Percentiles rank a stretch among this genome's conserved stretches.
Evolutionary conservation across 2,329 filamentous ascomycete species (phyloP).

Genomic region (Aspergillus udagawae): DNA sequence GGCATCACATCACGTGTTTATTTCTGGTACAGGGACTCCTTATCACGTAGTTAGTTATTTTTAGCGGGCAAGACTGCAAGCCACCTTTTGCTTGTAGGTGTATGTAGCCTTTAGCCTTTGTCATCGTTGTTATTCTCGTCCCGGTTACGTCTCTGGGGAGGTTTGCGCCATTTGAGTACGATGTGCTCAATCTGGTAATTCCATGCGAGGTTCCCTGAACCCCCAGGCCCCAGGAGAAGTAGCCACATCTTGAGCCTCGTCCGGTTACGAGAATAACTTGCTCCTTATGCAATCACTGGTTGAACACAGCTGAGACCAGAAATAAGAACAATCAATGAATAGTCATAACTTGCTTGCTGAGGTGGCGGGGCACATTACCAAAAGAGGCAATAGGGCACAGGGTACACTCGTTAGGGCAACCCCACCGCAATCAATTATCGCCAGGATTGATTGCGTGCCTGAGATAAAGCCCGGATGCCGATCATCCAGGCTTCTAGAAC

Average conservation of each 20-base stretch:
- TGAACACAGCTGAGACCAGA: neutral
- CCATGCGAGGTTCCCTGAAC: neutral
- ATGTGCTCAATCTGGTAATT: neutral
- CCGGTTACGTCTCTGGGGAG: no score
- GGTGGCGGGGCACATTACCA: neutral
- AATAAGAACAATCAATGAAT: no score
- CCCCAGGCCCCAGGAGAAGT: neutral
- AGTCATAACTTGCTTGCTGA: neutral
- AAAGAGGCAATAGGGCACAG: neutral
- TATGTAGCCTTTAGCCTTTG: neutral
- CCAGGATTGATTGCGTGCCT: neutral
- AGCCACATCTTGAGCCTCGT: neutral
- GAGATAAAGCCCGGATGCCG: neutral
- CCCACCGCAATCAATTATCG: neutral
- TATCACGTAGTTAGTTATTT: neutral
- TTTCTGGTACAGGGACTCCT: neutral
- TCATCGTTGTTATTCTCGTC: no score
- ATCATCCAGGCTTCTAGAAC: neutral
- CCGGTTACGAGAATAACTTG: no score
- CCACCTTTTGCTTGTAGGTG: neutral
- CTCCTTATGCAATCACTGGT: neutral
- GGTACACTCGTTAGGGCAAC: neutral
- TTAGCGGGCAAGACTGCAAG: neutral
- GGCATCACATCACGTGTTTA: neutral
- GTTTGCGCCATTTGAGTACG: no score